Base-by-base conservation (phyloP, 2,329 filamentous ascomycete species). In the Plenodomus biglobosus region DNA sequence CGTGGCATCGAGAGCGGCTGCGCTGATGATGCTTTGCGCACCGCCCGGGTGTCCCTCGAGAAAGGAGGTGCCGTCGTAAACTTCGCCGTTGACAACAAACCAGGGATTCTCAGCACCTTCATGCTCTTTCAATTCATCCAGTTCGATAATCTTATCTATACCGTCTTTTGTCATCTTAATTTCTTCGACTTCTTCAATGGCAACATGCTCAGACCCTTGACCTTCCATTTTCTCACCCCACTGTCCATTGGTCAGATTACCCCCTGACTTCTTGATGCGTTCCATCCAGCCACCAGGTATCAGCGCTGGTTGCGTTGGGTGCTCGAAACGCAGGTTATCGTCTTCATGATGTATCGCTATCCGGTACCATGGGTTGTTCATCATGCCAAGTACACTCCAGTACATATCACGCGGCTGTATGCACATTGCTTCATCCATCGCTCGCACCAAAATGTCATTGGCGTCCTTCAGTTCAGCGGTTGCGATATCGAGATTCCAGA, bases 351-450 rank as follows among this genome's bases (percentile, higher is more conserved):
- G 82, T 45, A 96, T 87, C 1, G 85, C 83, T 1, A 96, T 81
- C 4, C 92, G 81, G 70, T 87, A 96, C 92, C 92, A 96, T 0
- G 90, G 88, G 61, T 96, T 96, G 73, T 96, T 96, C 92, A 96
- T 96, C 92, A 96, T 96, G 0, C 92, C 91, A 34, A 96, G 75
- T 2, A 95, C 90, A 51, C 85, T 91, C 92, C 92, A 96, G 74
- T 96, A 96, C 89, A 96, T 94, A 63, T 96, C 92, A 52, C 89
- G 81, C 3, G 92, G 92, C 68, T 95, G 90, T 0, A 89, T 77
- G 71, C 88, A 89, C 83, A 96, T 86, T 45, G 86, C 82, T 56
- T 96, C 92, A 59, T 96, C 92, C 90, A 96, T 95, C 3, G 86
- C 87, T 38, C 92, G 81, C 4, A 95, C 85, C 64, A 95, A 80